A percentile compares a stretch with the other conserved stretches of the same genome.
Evolutionary conservation across 305 asterid genomes (phyloP).

Genomic region (Rubia tinctorum): DNA sequence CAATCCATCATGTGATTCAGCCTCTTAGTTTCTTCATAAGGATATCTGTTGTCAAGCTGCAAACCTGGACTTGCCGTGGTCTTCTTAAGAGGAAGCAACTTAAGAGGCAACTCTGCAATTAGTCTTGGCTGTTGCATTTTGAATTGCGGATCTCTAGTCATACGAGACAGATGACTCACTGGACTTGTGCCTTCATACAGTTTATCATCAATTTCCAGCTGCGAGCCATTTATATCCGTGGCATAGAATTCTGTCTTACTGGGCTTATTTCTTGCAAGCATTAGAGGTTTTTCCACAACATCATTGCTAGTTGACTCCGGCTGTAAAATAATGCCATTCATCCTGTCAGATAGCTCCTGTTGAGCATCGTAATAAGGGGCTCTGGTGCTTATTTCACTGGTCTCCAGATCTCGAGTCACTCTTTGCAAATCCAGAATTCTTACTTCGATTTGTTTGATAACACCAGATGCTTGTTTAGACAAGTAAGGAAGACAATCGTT

Average conservation of each 20-base stretch:
- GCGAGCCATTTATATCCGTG: constrained; percentile 10
- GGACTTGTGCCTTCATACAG: constrained; percentile 17
- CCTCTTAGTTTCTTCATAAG: constrained; percentile 16
- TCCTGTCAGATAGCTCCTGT: constrained; percentile 7
- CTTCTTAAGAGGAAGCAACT: constrained; percentile 19
- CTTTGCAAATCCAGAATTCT: constrained; percentile 38
- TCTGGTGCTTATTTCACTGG: constrained; percentile 10
- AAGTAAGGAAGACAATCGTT: constrained; percentile 26
- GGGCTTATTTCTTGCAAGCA: constrained; percentile 17
- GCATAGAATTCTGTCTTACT: constrained; percentile 14
- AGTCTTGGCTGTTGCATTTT: constrained; percentile 21
- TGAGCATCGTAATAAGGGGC: constrained; percentile 17
- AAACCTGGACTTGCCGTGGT: constrained; percentile 7
- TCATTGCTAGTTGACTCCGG: constrained; percentile 8
- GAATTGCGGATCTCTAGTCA: background rate
- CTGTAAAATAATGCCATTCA: constrained; percentile 17
- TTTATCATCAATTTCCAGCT: constrained; percentile 1
- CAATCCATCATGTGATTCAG: constrained; percentile 19
- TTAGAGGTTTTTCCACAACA: background rate
- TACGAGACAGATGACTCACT: constrained; percentile 11
- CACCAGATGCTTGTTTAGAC: constrained; percentile 47
- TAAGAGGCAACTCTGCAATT: constrained; percentile 13
- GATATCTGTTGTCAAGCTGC: background rate
- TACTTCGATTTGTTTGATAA: constrained; percentile 27
- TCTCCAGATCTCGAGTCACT: constrained; percentile 21